Percentiles rank a stretch among this genome's conserved stretches.
phyloP scores from a whole-genome alignment of 805 yeast genomes.

The Saccharomycopsis malanga region DNA sequence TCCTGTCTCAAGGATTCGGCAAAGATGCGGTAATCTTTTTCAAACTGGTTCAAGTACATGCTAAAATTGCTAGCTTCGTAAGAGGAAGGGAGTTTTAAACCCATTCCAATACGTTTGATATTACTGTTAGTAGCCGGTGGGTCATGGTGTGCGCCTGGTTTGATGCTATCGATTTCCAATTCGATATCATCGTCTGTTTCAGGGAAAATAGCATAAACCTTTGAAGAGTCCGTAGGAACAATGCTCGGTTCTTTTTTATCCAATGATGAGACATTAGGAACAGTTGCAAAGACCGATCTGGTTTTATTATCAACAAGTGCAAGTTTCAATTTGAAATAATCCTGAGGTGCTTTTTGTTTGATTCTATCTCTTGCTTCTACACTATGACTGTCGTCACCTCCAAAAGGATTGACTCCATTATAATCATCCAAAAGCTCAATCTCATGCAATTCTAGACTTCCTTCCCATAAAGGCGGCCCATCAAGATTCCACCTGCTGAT shows the following conservation, averaged over 20 bases:
- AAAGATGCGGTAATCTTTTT: constrained; percentile 14
- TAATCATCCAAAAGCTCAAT: constrained; percentile 12
- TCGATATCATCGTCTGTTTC: constrained; percentile 4
- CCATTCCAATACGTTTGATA: constrained; percentile 17
- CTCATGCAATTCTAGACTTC: constrained; percentile 20
- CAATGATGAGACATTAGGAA: constrained; percentile 9
- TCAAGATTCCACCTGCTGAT: constrained; percentile 16
- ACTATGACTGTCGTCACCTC: neutral
- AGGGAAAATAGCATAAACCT: constrained; percentile 18
- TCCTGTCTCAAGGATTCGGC: constrained; percentile 9
- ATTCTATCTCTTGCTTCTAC: neutral
- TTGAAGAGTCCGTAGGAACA: constrained; percentile 16
- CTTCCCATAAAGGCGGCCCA: constrained; percentile 15
- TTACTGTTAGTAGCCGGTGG: neutral
- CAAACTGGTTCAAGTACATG: constrained; percentile 14
- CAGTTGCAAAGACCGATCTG: constrained; percentile 14
- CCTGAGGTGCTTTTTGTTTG: constrained; percentile 9
- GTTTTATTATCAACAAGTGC: neutral
- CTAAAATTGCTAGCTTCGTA: constrained; percentile 20
- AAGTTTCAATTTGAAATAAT: constrained; percentile 9
- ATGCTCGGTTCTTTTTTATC: constrained; percentile 5
- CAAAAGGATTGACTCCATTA: constrained; percentile 10
- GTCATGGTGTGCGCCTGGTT: neutral
- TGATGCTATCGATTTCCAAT: neutral
- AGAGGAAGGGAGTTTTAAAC: constrained; percentile 15